Evolutionary conservation across 257 asterid genomes (phyloP).

Genomic region (Verbascum thapsus): DNA sequence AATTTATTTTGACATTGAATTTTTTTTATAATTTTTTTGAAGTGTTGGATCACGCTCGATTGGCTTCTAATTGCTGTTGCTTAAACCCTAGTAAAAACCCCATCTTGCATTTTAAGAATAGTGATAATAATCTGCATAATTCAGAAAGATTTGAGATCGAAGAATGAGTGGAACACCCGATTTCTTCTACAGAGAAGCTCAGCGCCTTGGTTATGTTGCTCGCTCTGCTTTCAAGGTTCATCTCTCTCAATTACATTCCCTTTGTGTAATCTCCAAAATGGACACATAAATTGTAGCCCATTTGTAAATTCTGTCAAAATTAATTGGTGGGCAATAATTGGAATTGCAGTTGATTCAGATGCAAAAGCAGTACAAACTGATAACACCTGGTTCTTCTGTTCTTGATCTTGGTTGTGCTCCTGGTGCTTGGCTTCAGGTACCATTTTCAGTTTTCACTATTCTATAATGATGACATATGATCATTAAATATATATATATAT

Average conservation of each 20-base stretch:
- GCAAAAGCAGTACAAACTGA: slow-evolving; percentile 76
- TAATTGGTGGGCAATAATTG: too few relatives aligned
- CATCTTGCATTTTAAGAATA: too few relatives aligned
- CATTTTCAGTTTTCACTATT: too few relatives aligned
- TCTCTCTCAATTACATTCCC: slow-evolving; percentile 3
- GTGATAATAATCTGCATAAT: too few relatives aligned
- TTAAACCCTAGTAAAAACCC: too few relatives aligned
- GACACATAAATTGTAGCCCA: neutral
- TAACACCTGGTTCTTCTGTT: slow-evolving; percentile 71
- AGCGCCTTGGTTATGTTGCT: slow-evolving; percentile 90
- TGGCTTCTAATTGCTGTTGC: too few relatives aligned
- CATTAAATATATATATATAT: too few relatives aligned
- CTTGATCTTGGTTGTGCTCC: slow-evolving; percentile 98
- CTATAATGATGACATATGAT: neutral
- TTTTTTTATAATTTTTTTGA: too few relatives aligned
- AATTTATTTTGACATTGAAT: too few relatives aligned
- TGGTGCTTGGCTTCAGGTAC: slow-evolving; percentile 98
- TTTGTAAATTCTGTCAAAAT: neutral
- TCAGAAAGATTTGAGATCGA: too few relatives aligned
- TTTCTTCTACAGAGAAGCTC: slow-evolving; percentile 91
- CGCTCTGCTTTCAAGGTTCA: slow-evolving; percentile 96
- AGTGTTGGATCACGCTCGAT: too few relatives aligned
- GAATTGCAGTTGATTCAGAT: slow-evolving; percentile 75
- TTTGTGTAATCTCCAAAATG: neutral
- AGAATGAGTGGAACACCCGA: slow-evolving; percentile 69